Percentiles rank a stretch among this genome's conserved stretches.
Conservation (phyloP, 768 basidiomycete genomes). For the Rhizopogon vulgaris region DNA sequence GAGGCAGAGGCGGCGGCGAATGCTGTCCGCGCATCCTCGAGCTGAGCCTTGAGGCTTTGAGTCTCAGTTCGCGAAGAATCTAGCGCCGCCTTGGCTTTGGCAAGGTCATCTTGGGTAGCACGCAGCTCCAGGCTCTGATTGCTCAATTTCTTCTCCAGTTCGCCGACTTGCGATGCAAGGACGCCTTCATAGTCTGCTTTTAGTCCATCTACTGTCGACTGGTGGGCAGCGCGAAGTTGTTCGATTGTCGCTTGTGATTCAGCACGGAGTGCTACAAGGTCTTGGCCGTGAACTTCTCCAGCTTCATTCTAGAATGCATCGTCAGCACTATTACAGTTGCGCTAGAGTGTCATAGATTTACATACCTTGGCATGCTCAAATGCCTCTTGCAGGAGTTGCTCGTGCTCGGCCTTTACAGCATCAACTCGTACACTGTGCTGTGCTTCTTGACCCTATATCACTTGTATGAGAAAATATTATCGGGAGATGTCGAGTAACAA, state of each 20-base stretch:
- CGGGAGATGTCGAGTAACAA: not conserved
- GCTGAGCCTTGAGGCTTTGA: slow-evolving; percentile 51
- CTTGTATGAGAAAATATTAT: not conserved
- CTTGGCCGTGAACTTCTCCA: slow-evolving; percentile 58
- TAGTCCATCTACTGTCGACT: slow-evolving; percentile 52
- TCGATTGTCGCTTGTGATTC: slow-evolving; percentile 61
- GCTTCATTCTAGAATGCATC: slow-evolving; percentile 52
- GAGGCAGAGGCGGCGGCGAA: slow-evolving; percentile 32
- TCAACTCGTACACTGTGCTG: slow-evolving; percentile 64
- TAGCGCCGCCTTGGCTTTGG: slow-evolving; percentile 62
- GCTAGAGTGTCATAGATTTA: not conserved
- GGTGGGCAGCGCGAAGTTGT: slow-evolving; percentile 61
- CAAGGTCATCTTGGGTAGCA: slow-evolving; percentile 79
- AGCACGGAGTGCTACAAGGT: slow-evolving; percentile 64
- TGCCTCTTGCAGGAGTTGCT: slow-evolving; percentile 54
- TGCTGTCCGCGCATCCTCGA: slow-evolving; percentile 55
- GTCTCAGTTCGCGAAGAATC: slow-evolving; percentile 49
- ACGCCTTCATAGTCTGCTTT: slow-evolving; percentile 57
- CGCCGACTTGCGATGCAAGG: slow-evolving; percentile 50
- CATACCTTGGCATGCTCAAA: slow-evolving; percentile 75
- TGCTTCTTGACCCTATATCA: slow-evolving; percentile 56
- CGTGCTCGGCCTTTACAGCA: slow-evolving; percentile 59
- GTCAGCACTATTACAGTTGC: not conserved
- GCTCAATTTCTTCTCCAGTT: slow-evolving; percentile 57
- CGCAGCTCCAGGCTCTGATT: slow-evolving; percentile 67